phyloP scores from a whole-genome alignment of 352 stramenopile genomes.

The Globisporangium cystogenes region DNA sequence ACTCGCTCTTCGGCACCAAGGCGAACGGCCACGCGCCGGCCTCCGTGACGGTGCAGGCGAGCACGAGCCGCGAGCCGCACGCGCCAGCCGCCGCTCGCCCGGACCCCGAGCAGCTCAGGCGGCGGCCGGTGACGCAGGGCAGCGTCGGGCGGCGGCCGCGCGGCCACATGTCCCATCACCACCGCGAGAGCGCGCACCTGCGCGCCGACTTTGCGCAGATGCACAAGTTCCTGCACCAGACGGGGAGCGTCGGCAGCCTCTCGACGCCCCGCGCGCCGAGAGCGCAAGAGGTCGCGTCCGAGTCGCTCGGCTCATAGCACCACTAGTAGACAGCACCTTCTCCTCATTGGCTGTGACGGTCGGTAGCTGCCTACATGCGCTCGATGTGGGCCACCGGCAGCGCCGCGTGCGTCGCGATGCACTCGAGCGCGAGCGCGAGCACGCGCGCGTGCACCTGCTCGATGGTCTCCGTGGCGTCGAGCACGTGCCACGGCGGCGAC shows the following conservation, averaged over 20 bases:
- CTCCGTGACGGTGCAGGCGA: neutral
- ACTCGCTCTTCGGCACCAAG: conserved; percentile 51
- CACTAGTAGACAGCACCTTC: neutral
- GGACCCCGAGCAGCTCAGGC: conserved; percentile 16
- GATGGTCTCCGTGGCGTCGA: conserved; percentile 76
- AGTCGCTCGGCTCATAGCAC: neutral
- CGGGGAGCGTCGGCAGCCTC: conserved; percentile 1
- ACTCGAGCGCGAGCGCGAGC: conserved; percentile 40
- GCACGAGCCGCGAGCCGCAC: conserved; percentile 6
- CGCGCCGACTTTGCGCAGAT: conserved; percentile 50
- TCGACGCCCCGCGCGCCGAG: neutral
- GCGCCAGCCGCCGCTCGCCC: neutral
- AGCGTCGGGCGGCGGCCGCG: conserved; percentile 25
- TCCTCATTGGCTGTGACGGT: no score
- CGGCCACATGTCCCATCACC: conserved; percentile 20
- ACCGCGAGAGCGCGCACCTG: conserved; percentile 13
- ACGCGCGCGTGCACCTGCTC: conserved; percentile 67
- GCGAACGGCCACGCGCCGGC: neutral
- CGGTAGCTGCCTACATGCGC: neutral
- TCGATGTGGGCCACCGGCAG: conserved; percentile 38
- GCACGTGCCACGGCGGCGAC: conserved; percentile 58
- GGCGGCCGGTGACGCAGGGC: conserved; percentile 40
- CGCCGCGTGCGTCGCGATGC: conserved; percentile 26
- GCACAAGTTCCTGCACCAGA: conserved; percentile 71
- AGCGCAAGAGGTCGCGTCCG: neutral